Conservation (phyloP, 805 yeast species). For the Metschnikowia baotianmanensis region DNA sequence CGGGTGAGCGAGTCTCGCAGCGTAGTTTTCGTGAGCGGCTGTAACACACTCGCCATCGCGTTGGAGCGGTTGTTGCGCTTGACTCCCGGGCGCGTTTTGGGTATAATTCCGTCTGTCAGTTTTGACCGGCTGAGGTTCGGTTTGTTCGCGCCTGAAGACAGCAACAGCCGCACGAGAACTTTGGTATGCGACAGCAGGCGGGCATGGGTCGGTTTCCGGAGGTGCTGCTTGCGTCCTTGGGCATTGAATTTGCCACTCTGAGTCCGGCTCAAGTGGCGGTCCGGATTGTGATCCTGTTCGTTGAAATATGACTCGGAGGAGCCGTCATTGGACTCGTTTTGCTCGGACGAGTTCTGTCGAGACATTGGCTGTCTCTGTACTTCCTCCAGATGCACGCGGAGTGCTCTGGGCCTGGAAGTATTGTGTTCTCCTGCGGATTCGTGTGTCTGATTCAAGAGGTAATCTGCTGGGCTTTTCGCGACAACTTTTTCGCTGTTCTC, state of each 20-base stretch:
- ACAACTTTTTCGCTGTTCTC: not conserved
- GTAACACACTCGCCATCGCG: conserved; percentile 28
- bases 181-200: conserved; percentile 18
- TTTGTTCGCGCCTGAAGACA: conserved; percentile 8
- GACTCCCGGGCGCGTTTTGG: conserved; percentile 23
- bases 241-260: conserved; percentile 2
- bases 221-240: conserved; percentile 4
- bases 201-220: conserved; percentile 12
- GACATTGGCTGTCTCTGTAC: not conserved
- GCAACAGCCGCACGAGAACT: conserved; percentile 10
- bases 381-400: not conserved
- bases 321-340: not conserved
- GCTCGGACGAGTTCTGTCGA: not conserved
- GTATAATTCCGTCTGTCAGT: conserved; percentile 39
- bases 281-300: not conserved
- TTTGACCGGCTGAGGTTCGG: conserved; percentile 39
- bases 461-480: conserved; percentile 1
- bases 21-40: conserved; percentile 19
- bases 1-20: conserved; percentile 16
- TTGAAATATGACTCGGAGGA: not conserved
- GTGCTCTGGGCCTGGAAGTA: not conserved
- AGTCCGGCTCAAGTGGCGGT: not conserved
- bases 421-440: conserved; percentile 6
- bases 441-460: conserved; percentile 3
- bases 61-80: conserved; percentile 37